Base-by-base conservation (phyloP, 2,329 filamentous ascomycete genomes). In the Tolypocladium amazonense region DNA sequence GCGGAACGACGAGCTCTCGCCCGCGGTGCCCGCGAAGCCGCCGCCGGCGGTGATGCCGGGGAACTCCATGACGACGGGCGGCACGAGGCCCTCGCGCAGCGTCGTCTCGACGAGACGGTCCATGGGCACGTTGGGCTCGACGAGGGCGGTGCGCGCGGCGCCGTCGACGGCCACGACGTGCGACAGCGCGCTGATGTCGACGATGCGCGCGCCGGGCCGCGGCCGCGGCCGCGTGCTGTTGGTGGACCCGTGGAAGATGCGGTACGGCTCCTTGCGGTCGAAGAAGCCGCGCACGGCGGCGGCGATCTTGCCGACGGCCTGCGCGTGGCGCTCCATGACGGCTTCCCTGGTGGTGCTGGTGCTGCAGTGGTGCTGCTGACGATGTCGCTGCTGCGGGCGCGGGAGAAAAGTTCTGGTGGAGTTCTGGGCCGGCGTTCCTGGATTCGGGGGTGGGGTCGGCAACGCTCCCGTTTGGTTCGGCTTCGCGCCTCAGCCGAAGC, bases 111-210 rank as follows among this genome's bases (percentile, higher is more conserved):
- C 86, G 23, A 91, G 80, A 0, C 77, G 74, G 72, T 90, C 88
- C 87, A 91, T 89, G 33, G 87, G 81, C 14, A 90, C 88, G 66
- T 90, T 91, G 58, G 88, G 87, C 75, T 91, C 87, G 47, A 90
- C 87, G 30, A 90, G 77, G 5, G 86, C 88, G 8, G 80, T 86
- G 58, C 79, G 79, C 1, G 69, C 69, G 9, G 74, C 68, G 1
- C 73, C 67, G 70, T 91, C 81, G 60, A 92, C 81, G 14, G 78
- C 74, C 39, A 92, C 76, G 33, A 92, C 86, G 70, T 86, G 77
- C 64, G 75, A 76, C 3, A 92, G 79, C 3, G 75, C 72, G 68
- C 83, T 84, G 67, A 88, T 90, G 74, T 90, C 87, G 64, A 92
- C 69, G 60, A 67, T 57, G 55, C 64, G 62, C n/a, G 61, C 64